Evolutionary conservation across 2,329 filamentous ascomycete species (phyloP), one percentile per base, ranked within the genome.

Genomic region (Xylariaceae sp.): DNA sequence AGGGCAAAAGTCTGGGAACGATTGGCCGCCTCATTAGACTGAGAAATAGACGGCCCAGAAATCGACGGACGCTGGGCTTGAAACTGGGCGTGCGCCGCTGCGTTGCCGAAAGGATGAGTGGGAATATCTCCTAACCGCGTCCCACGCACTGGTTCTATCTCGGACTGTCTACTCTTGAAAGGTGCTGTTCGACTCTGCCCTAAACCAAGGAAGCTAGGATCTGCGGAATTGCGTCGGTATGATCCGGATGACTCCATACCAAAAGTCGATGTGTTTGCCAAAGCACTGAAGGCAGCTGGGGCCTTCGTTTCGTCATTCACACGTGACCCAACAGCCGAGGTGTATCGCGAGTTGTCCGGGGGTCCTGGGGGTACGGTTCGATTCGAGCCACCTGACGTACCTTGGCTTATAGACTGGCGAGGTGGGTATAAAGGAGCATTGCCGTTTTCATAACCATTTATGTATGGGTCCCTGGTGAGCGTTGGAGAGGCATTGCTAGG

Each of bases 401-500:
- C 69, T 51, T 75, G 73, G n/a, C 73, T 73, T 36, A 80, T 75
- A 31, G 73, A 69, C 11, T 74, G 64, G n/a, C 76, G 74, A 1
- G 75, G 58, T 1, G 74, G 63, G 58, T 77, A 82, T 60, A 77
- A 66, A 56, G 71, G 66, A 52, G 72, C 76, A 41, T 72, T 66
- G 11, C 75, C 59, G 41, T 80, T 78, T 34, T 74, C 67, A 31
- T 75, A 74, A 55, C 39, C 55, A 45, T 80, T 77, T 31, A 74
- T 71, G 31, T 75, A 74, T 50, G 70, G 73, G 40, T 80, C 73
- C 54, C 82, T 77, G 33, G 75, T 75, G 51, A 80, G 75, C 41
- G 78, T 77, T 3, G 86, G 84, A 13, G 86, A 87, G 33, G 79
- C 79, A 57, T 74, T 81, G 51, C 38, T 73, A 70, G 12, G 73